phyloP scores from a whole-genome alignment of 1,284 basidiomycete species.

The Boletus sp. region DNA sequence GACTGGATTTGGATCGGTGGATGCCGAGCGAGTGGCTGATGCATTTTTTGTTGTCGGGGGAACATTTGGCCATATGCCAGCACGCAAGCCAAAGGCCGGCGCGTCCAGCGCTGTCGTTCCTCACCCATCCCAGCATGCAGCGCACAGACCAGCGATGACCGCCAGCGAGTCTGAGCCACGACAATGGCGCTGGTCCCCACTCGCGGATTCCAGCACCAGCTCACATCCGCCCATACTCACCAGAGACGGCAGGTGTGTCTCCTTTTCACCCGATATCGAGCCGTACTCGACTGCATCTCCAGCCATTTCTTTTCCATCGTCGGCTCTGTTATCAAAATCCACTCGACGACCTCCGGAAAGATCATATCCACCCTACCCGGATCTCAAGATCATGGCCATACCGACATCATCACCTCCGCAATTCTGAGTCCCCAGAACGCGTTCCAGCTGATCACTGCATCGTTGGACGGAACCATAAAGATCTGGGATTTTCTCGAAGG shows the following conservation, averaged over 20 bases:
- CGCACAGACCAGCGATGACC: constrained; percentile 16
- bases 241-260: constrained; percentile 76
- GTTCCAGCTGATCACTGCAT: constrained; percentile 86
- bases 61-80: constrained; percentile 21
- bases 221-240: constrained; percentile 74
- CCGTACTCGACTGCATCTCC: constrained; percentile 15
- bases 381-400: constrained; percentile 43
- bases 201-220: constrained; percentile 70
- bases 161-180: constrained; percentile 17
- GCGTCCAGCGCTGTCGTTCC: constrained; percentile 10
- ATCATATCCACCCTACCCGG: constrained; percentile 77
- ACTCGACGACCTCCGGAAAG: constrained; percentile 71
- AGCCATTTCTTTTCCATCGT: constrained; percentile 88
- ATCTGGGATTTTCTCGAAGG: constrained; percentile 95
- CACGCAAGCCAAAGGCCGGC: constrained; percentile 23
- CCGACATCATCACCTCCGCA: constrained; percentile 68
- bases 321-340: constrained; percentile 75
- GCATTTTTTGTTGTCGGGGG: constrained; percentile 22
- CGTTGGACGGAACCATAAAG: constrained; percentile 79
- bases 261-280: constrained; percentile 12
- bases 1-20: constrained; percentile 20
- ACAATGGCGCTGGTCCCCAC: constrained; percentile 65
- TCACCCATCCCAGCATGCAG: constrained; percentile 12
- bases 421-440: constrained; percentile 82
- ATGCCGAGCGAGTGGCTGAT: constrained; percentile 26